phyloP scores from a whole-genome alignment of 2,329 filamentous ascomycete species.

The Penicillium corylophilum region DNA sequence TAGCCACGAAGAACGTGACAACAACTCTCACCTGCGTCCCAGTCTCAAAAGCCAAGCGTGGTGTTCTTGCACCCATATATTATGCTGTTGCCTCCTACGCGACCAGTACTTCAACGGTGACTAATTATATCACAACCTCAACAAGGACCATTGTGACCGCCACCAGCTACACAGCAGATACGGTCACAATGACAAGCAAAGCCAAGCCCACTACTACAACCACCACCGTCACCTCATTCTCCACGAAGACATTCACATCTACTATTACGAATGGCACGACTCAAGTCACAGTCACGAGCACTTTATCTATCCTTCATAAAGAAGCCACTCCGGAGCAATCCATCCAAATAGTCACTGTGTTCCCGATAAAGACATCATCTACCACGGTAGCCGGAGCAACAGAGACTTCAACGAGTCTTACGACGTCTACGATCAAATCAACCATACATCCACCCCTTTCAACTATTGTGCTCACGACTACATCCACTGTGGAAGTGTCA shows the following conservation, averaged over 20 bases:
- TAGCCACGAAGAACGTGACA: background rate
- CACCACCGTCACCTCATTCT: background rate
- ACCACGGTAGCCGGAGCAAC: background rate
- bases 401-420: background rate
- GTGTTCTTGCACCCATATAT: background rate
- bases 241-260: background rate
- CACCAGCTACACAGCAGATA: background rate
- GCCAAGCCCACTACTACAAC: background rate
- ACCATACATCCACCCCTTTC: background rate
- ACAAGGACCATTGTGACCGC: background rate
- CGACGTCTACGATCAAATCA: background rate
- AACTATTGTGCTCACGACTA: background rate
- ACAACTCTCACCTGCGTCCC: background rate
- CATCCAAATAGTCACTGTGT: background rate
- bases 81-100: background rate
- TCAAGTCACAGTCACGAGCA: constrained; percentile 1
- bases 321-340: background rate
- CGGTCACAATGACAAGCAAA: background rate
- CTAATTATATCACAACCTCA: background rate
- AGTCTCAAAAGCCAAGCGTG: background rate
- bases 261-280: background rate
- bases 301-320: background rate
- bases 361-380: background rate
- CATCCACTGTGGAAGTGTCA: background rate
- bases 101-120: background rate